These are phyloP conservation scores for Schwanniomyces pseudopolymorphus DNA, from an alignment of 805 yeast genomes.

Conservation along the genomic window DNA sequence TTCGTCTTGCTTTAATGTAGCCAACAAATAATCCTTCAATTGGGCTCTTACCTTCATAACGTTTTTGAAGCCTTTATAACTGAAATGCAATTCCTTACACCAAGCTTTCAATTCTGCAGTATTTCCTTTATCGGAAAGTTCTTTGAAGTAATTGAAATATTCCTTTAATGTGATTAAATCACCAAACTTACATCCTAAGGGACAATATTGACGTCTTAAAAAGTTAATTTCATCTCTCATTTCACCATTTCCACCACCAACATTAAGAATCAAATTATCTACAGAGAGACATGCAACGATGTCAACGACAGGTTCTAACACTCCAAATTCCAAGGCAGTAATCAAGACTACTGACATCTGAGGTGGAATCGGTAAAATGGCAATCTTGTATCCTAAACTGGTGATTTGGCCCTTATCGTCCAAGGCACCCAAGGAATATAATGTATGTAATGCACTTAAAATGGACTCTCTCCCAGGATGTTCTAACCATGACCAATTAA, in stretches of 20 bases:
- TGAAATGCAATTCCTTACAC: constrained; percentile 79
- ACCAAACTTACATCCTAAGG: constrained; percentile 72
- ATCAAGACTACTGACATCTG: constrained; percentile 84
- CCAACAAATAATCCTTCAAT: constrained; percentile 63
- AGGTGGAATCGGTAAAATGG: constrained; percentile 88
- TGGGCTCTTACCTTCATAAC: constrained; percentile 77
- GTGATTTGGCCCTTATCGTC: constrained; percentile 78
- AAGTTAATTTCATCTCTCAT: constrained; percentile 82
- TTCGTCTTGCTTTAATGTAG: constrained; percentile 45
- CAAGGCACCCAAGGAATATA: constrained; percentile 77
- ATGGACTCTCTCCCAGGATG: constrained; percentile 81
- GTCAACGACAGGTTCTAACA: constrained; percentile 71
- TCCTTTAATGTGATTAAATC: constrained; percentile 84
- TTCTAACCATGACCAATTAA: constrained; percentile 91
- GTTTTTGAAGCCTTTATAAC: constrained; percentile 75
- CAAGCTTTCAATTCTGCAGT: constrained; percentile 65
- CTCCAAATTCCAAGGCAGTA: constrained; percentile 59
- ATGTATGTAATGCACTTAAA: constrained; percentile 70
- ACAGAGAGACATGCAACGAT: constrained; percentile 92
- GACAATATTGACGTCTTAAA: constrained; percentile 65
- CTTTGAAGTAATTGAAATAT: constrained; percentile 55
- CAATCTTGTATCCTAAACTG: constrained; percentile 78
- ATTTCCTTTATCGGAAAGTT: constrained; percentile 25
- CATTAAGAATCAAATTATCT: constrained; percentile 80
- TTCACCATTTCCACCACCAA: constrained; percentile 59